phyloP scores from a whole-genome alignment of 2,329 filamentous ascomycete species.

The Aureobasidium sp. region DNA sequence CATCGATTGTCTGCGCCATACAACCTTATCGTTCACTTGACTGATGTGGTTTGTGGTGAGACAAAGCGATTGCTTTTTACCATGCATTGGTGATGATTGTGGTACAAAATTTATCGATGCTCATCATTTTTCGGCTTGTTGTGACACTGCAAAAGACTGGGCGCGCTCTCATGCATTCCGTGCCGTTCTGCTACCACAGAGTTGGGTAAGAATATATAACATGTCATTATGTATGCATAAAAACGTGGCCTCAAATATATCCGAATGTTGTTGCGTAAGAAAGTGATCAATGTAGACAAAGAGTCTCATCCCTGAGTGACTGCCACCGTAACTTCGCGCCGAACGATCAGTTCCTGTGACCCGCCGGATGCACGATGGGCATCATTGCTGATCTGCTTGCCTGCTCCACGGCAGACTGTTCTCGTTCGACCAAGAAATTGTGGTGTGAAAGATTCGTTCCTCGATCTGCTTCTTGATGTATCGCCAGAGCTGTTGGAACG shows the following conservation, averaged over 20 bases:
- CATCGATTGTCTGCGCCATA: not conserved
- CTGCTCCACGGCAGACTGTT: constrained; percentile 2
- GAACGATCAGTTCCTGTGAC: constrained; percentile 8
- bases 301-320: not conserved
- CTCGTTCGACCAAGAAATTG: constrained; percentile 6
- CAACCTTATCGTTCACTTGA: not conserved
- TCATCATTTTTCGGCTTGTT: not conserved
- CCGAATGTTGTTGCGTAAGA: not conserved
- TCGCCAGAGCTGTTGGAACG: constrained; percentile 6
- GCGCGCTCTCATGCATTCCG: not conserved
- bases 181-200: not conserved
- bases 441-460: constrained; percentile 7
- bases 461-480: not conserved
- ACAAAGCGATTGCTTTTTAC: not conserved
- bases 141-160: not conserved
- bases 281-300: not conserved
- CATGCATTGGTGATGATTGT: not conserved
- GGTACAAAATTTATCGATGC: not conserved
- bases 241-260: not conserved
- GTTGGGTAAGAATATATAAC: not conserved
- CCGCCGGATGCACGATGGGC: constrained; percentile 1
- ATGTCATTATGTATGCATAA: constrained; percentile 4
- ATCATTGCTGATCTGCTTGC: constrained; percentile 1
- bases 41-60: not conserved
- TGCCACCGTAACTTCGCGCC: constrained; percentile 3